Conservation (phyloP, 305 asterid species). For the Fraxinus dipetala region DNA sequence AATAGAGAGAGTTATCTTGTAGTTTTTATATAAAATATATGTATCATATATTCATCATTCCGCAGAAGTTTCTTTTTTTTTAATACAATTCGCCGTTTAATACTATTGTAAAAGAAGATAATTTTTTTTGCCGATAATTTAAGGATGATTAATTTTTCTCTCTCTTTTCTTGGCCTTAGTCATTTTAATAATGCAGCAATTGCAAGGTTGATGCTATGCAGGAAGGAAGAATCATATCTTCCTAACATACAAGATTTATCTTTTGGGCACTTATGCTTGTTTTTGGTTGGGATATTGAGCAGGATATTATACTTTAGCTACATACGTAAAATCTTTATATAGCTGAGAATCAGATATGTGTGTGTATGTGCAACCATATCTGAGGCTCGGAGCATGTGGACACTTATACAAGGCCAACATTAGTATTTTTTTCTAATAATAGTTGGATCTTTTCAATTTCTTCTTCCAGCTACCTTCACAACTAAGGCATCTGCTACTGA, state of each 20-base stretch:
- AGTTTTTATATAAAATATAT: background rate
- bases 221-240: background rate
- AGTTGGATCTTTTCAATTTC: slow-evolving; percentile 3
- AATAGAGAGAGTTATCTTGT: background rate
- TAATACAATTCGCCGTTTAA: background rate
- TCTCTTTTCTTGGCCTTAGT: background rate
- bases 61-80: slow-evolving; percentile 1
- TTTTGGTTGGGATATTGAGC: background rate
- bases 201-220: background rate
- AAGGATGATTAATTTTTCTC: background rate
- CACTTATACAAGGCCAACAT: background rate
- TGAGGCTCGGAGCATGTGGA: background rate
- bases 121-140: background rate
- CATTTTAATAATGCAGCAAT: slow-evolving; percentile 11
- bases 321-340: background rate
- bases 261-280: background rate
- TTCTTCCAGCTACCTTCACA: slow-evolving; percentile 42
- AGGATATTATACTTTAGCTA: background rate
- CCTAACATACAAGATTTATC: background rate
- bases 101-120: background rate
- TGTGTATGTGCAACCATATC: background rate
- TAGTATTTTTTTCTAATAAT: background rate
- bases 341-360: background rate
- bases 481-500: slow-evolving; percentile 40
- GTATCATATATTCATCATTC: background rate